These are phyloP conservation scores for Zostera marina DNA, from an alignment of 116 monocot species.

Conservation along the genomic window DNA sequence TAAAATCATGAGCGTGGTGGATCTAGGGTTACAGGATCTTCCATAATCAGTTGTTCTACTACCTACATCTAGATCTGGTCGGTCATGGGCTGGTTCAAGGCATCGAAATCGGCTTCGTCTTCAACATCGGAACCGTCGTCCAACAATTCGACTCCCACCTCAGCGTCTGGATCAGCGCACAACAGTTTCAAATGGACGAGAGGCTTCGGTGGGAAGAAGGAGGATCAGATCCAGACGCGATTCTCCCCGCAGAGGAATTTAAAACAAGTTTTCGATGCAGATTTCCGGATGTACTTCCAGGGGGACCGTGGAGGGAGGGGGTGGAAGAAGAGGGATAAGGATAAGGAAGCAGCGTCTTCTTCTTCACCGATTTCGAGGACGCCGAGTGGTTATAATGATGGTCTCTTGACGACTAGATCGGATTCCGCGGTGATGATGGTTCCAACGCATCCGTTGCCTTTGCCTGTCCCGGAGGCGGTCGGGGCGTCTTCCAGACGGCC, in stretches of 20 bases:
- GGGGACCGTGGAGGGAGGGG: background rate
- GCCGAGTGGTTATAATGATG: background rate
- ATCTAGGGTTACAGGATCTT: too few relatives aligned
- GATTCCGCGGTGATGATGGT: constrained; percentile 1
- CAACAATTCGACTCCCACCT: background rate
- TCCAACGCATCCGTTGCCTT: constrained; percentile 32
- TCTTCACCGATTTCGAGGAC: constrained; percentile 11
- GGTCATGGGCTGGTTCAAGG: constrained; percentile 10
- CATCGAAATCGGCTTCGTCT: background rate
- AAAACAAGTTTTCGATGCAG: constrained; percentile 4
- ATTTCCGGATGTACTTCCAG: background rate
- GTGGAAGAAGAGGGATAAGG: background rate
- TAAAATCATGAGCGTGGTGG: too few relatives aligned
- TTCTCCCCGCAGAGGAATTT: constrained; percentile 13
- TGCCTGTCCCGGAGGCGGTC: constrained; percentile 6
- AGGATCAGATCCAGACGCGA: constrained; percentile 1
- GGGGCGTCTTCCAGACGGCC: background rate
- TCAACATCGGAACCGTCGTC: constrained; percentile 1
- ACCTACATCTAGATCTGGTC: too few relatives aligned
- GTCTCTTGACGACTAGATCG: background rate
- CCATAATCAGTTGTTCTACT: too few relatives aligned
- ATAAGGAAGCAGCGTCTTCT: background rate
- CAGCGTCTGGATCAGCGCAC: too few relatives aligned
- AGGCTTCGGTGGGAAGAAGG: too few relatives aligned
- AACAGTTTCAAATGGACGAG: too few relatives aligned